Percentiles rank a stretch among this genome's conserved stretches.
Conservation (phyloP, 345 rosid genomes). For the Linum tenue region DNA sequence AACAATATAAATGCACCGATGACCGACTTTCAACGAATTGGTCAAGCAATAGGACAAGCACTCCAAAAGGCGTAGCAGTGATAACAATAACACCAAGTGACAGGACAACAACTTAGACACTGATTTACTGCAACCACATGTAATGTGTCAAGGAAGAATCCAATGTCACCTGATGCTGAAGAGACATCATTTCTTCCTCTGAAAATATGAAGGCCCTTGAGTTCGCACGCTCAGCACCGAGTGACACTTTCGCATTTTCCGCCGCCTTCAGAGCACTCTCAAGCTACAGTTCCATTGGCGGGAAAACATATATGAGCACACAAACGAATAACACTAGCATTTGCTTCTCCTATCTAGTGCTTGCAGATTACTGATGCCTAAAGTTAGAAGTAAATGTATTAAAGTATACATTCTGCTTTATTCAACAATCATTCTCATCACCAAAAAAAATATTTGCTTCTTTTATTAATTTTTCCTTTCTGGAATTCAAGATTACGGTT, state of each 20-base stretch:
- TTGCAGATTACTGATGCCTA: too few relatives aligned
- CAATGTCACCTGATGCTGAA: constrained; percentile 68
- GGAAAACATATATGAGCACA: not conserved
- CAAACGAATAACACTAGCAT: not conserved
- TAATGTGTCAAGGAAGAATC: not conserved
- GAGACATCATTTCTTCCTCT: constrained; percentile 78
- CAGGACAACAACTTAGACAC: not conserved
- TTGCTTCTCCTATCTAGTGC: not conserved
- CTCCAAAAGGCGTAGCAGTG: not conserved
- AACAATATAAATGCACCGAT: not conserved
- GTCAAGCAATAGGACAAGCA: not conserved
- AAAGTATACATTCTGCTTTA: too few relatives aligned
- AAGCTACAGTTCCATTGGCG: constrained; percentile 44
- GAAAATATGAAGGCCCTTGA: constrained; percentile 65
- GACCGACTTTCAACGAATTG: not conserved
- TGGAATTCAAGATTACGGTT: too few relatives aligned
- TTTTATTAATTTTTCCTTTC: too few relatives aligned
- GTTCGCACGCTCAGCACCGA: constrained; percentile 68
- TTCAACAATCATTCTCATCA: too few relatives aligned
- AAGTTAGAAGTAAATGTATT: too few relatives aligned
- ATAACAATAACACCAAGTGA: not conserved
- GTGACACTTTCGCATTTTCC: constrained; percentile 57
- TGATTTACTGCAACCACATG: not conserved
- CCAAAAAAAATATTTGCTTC: too few relatives aligned
- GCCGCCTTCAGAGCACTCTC: constrained; percentile 80